Conservation (phyloP, 139 green algal species). For the Chlorella ohadii region DNA sequence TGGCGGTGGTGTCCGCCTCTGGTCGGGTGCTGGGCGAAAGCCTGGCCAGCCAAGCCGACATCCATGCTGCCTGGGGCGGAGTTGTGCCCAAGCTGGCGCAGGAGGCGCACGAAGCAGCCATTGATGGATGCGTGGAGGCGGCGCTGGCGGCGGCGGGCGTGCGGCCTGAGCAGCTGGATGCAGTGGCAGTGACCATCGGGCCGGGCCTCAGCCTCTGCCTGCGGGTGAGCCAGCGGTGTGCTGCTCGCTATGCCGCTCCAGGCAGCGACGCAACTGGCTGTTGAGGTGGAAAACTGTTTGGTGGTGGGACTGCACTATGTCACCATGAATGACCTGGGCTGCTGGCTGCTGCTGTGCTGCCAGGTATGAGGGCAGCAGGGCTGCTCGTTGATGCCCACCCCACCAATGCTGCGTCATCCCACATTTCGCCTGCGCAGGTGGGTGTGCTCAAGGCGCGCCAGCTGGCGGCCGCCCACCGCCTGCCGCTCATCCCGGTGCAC, state of each 20-base stretch:
- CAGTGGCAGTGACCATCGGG: constrained; percentile 95
- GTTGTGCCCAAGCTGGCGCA: constrained; percentile 94
- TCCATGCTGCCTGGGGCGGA: constrained; percentile 92
- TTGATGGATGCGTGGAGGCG: constrained; percentile 85
- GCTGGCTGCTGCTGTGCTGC: too few relatives aligned
- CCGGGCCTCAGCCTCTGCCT: constrained; percentile 96
- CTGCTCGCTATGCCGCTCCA: too few relatives aligned
- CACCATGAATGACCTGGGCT: too few relatives aligned
- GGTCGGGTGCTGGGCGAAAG: constrained; percentile 84
- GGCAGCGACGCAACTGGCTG: too few relatives aligned
- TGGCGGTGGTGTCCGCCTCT: constrained; percentile 81
- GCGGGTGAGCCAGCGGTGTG: constrained; percentile 44
- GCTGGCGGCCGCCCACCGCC: constrained; percentile 63
- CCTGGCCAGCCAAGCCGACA: constrained; percentile 84
- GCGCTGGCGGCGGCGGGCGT: constrained; percentile 74
- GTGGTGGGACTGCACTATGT: too few relatives aligned
- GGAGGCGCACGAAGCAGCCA: constrained; percentile 90
- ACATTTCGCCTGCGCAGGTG: constrained; percentile 60
- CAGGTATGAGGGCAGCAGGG: too few relatives aligned
- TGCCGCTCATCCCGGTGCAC: constrained; percentile 91
- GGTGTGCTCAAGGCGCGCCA: constrained; percentile 91
- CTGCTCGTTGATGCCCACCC: too few relatives aligned
- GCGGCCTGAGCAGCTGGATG: constrained; percentile 61
- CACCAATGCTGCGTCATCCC: too few relatives aligned
- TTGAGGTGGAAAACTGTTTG: too few relatives aligned